A percentile compares a stretch with the other conserved stretches of the same genome.
phyloP scores from a whole-genome alignment of 768 basidiomycete genomes.

The Dentipellis fragilis region DNA sequence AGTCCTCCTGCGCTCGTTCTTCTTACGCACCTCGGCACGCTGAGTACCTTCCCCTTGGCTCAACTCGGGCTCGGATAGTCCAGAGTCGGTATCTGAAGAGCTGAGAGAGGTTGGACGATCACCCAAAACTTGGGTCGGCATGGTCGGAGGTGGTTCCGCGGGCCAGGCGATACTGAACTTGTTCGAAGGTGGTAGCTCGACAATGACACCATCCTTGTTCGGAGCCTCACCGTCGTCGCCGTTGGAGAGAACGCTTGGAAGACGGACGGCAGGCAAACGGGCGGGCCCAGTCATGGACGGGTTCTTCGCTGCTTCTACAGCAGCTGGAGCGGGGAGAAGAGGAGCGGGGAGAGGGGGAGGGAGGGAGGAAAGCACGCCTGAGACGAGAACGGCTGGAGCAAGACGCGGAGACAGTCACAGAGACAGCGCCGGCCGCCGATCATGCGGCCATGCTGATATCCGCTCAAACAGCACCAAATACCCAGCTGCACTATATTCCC shows the following conservation, averaged over 20 bases:
- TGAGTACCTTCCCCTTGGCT: not conserved
- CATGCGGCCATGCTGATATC: not conserved
- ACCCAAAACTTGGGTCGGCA: constrained; percentile 26
- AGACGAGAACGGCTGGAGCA: not conserved
- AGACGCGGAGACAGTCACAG: not conserved
- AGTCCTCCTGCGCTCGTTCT: constrained; percentile 7
- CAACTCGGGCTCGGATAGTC: constrained; percentile 36
- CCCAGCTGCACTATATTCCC: too few relatives aligned
- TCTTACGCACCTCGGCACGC: not conserved
- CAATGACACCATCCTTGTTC: constrained; percentile 33
- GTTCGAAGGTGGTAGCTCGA: constrained; percentile 37
- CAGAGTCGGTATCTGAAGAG: constrained; percentile 43
- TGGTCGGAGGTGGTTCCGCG: constrained; percentile 31
- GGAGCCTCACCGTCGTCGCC: constrained; percentile 31
- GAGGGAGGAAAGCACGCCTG: not conserved
- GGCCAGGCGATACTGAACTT: constrained; percentile 57
- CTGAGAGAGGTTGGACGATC: constrained; percentile 29
- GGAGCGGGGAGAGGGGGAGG: not conserved
- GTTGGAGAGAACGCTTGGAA: constrained; percentile 28
- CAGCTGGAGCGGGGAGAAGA: constrained; percentile 1
- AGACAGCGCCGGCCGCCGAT: not conserved
- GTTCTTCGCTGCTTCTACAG: not conserved
- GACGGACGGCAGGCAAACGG: constrained; percentile 38
- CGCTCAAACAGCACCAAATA: constrained; percentile 2
- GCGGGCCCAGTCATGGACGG: constrained; percentile 21